Percentiles rank a stretch among this genome's conserved stretches.
Conservation (phyloP, 2,329 filamentous ascomycete genomes). For the Pseudogymnoascus sp. region DNA sequence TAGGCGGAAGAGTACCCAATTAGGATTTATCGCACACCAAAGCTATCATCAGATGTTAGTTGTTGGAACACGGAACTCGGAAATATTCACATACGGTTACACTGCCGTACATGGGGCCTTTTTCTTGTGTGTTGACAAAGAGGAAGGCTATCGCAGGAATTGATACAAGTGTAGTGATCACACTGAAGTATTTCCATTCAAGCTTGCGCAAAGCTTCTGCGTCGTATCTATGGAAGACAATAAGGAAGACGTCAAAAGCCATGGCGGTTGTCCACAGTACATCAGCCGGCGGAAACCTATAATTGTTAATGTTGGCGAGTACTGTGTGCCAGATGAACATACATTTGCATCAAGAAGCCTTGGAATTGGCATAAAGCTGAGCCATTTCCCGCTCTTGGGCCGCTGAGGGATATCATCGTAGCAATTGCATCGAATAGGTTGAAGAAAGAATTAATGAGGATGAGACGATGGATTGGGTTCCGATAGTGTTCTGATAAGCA, state of each 20-base stretch:
- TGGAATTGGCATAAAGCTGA: slow-evolving; percentile 57
- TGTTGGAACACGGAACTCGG: not conserved
- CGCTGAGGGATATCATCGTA: slow-evolving; percentile 36
- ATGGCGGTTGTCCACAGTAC: slow-evolving; percentile 70
- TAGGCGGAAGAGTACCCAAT: slow-evolving; percentile 66
- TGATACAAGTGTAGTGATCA: slow-evolving; percentile 66
- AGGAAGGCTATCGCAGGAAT: slow-evolving; percentile 60
- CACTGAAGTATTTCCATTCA: slow-evolving; percentile 61
- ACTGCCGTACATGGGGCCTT: slow-evolving; percentile 55
- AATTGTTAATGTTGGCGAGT: not conserved
- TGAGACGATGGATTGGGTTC: slow-evolving; percentile 74
- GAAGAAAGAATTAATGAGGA: slow-evolving; percentile 78
- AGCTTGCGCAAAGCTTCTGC: slow-evolving; percentile 57
- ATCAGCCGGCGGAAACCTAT: slow-evolving; percentile 68
- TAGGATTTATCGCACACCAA: slow-evolving; percentile 68
- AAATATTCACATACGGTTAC: slow-evolving; percentile 41
- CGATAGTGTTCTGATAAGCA: slow-evolving; percentile 60
- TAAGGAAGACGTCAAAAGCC: slow-evolving; percentile 77
- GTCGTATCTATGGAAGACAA: slow-evolving; percentile 68
- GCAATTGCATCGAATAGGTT: slow-evolving; percentile 55
- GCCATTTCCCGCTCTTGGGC: slow-evolving; percentile 29
- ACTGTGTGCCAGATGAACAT: slow-evolving; percentile 27
- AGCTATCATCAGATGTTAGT: slow-evolving; percentile 33
- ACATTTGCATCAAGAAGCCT: slow-evolving; percentile 77
- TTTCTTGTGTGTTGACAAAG: slow-evolving; percentile 49